These are phyloP conservation scores for Trichoderma gamsii DNA, from an alignment of 495 filamentous ascomycete genomes.

Conservation along the genomic window DNA sequence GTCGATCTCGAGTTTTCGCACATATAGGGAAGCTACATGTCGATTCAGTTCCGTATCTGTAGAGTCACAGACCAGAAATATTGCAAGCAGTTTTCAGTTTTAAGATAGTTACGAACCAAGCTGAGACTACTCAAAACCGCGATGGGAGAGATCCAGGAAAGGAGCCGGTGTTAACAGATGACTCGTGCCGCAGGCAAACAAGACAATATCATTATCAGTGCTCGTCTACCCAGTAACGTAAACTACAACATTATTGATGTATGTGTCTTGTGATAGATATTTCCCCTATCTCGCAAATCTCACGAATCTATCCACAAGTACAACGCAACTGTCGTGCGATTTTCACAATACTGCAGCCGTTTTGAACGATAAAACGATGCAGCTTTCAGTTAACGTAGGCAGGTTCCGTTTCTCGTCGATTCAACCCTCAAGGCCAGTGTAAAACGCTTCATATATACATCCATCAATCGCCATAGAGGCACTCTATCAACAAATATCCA, in stretches of 20 bases:
- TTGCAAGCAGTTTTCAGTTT: not conserved
- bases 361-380: slow-evolving; percentile 40
- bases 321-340: slow-evolving; percentile 50
- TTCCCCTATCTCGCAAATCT: slow-evolving; percentile 49
- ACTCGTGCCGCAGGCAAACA: slow-evolving; percentile 65
- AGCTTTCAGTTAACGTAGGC: slow-evolving; percentile 40
- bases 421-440: slow-evolving; percentile 48
- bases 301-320: slow-evolving; percentile 35
- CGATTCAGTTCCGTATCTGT: not conserved
- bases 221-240: slow-evolving; percentile 38
- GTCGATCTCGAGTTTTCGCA: not conserved
- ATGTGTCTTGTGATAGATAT: slow-evolving; percentile 44
- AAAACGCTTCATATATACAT: slow-evolving; percentile 53
- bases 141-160: too few species aligned
- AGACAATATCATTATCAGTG: slow-evolving; percentile 52
- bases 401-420: slow-evolving; percentile 48
- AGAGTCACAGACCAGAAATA: not conserved
- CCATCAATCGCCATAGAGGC: slow-evolving; percentile 57
- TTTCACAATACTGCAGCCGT: slow-evolving; percentile 45
- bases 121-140: too few species aligned
- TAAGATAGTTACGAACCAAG: too few species aligned
- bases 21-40: not conserved
- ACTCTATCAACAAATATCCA: slow-evolving; percentile 50
- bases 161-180: slow-evolving; percentile 43
- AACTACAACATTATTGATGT: slow-evolving; percentile 57